Base-by-base conservation (phyloP, 1,284 basidiomycete species). In the Moesziomyces sp. region DNA sequence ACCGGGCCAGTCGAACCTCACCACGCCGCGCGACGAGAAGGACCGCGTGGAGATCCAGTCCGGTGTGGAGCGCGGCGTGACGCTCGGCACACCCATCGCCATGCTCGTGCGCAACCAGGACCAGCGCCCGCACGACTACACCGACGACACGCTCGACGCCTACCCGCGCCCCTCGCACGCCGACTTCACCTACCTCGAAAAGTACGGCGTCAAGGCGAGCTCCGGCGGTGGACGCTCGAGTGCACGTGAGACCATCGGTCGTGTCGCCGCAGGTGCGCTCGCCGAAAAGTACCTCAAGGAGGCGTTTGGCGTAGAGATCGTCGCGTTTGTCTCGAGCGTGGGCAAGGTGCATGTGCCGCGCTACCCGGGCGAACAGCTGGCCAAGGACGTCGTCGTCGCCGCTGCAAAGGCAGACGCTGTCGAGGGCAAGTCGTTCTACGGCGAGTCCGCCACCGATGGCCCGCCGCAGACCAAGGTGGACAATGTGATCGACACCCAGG, bases 91-190 rank as follows among this genome's bases (percentile, higher is more conserved):
- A 24, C 97, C 97, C 26, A 97, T 99, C 80, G 94, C 91, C 7
- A 90, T 99, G 49, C 88, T 98, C 59, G 94, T 99, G 40, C 93
- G 91, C 83, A 99, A 99, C 86, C 94, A 98, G 86, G 97, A 99
- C 85, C 97, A 99, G 84, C 89, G 97, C 46, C 97, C 97, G 21
- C 92, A 98, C 84, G 97, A 99, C 86, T 99, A 99, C 87, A 91
- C 94, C 78, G 97, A 84, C 63, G 75, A 98, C 87, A 99, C 96
- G 0, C 74, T 84, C 38, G 96, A 99, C 84, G 87, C 94, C 61
- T 99, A 94, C 87, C 97, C 97, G 43, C 91, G 97, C 30, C 97
- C 97, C 19, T 94, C 92, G 76, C 97, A 99, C 84, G 97, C 97
- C 52, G 97, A 99, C 85, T 98, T 92, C 86, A 99, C 97, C 34